Conservation (phyloP, 108 stramenopile genomes). For the Nitzschia sp. region DNA sequence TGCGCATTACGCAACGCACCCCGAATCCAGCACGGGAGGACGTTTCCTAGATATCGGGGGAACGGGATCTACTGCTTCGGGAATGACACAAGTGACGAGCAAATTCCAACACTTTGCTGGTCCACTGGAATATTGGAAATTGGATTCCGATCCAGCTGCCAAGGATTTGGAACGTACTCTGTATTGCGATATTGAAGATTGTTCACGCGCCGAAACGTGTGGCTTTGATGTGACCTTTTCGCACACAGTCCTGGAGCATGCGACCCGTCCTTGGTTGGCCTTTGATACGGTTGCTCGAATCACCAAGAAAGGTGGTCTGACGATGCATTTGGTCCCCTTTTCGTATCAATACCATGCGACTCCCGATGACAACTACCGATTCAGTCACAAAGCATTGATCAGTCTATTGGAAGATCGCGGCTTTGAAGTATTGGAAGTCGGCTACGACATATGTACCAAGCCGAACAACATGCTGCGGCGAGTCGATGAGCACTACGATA, state of each 20-base stretch:
- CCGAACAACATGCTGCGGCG: conserved; percentile 29
- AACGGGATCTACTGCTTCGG: conserved; percentile 40
- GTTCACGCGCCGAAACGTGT: conserved; percentile 40
- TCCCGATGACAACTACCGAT: conserved; percentile 53
- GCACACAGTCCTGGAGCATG: conserved; percentile 54
- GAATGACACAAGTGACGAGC: conserved; percentile 50
- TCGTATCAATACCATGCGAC: conserved; percentile 59
- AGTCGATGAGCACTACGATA: conserved; percentile 52
- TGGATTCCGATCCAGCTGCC: conserved; percentile 49
- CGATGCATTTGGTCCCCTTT: conserved; percentile 48
- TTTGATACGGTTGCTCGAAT: conserved; percentile 51
- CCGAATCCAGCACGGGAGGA: conserved; percentile 14
- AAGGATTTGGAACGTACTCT: conserved; percentile 35
- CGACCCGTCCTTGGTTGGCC: conserved; percentile 38
- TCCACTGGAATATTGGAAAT: conserved; percentile 47
- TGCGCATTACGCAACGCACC: conserved; percentile 36
- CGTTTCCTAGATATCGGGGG: conserved; percentile 55
- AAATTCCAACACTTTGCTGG: conserved; percentile 54
- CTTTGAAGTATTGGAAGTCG: too few relatives aligned
- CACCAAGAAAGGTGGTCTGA: conserved; percentile 50
- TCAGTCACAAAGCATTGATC: conserved; percentile 43
- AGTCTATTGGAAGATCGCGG: conserved; percentile 43
- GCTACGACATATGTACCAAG: conserved; percentile 45
- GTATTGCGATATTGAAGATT: conserved; percentile 51
- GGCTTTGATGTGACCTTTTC: conserved; percentile 55